A percentile compares a stretch with the other conserved stretches of the same genome.
These are phyloP conservation scores for Cronartium quercuum DNA, from an alignment of 1,284 basidiomycete genomes.

Conservation along the genomic window DNA sequence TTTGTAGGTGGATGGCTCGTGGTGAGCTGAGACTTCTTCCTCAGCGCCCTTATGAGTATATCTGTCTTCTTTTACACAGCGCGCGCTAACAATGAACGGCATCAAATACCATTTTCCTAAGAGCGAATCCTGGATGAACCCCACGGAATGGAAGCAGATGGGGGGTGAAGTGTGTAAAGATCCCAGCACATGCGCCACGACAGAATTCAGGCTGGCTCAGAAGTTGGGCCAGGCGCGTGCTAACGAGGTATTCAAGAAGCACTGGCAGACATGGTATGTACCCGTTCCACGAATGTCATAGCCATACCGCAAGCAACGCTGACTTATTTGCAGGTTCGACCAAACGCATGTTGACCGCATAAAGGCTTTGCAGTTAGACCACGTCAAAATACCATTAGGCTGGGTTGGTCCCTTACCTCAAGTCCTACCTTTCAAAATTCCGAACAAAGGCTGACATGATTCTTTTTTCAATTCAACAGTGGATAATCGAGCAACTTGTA, in stretches of 20 bases:
- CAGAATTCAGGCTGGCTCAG: conserved; percentile 58
- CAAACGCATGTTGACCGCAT: conserved; percentile 59
- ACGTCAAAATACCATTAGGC: conserved; percentile 67
- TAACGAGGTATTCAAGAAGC: conserved; percentile 59
- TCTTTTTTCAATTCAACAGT: conserved; percentile 45
- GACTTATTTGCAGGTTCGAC: conserved; percentile 59
- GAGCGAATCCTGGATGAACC: conserved; percentile 63
- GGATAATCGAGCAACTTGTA: conserved; percentile 68
- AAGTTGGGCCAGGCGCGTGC: conserved; percentile 58
- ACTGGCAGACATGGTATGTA: conserved; percentile 55
- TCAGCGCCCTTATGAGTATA: too few species aligned
- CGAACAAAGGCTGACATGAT: background rate
- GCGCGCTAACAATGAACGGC: too few species aligned
- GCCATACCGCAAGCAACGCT: conserved; percentile 49
- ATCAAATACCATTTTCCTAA: too few species aligned
- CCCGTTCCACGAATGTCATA: conserved; percentile 17
- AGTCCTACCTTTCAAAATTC: background rate
- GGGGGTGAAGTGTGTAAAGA: conserved; percentile 59
- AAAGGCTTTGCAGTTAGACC: conserved; percentile 59
- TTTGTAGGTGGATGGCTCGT: too few species aligned
- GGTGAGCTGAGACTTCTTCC: too few species aligned
- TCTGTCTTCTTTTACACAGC: too few species aligned
- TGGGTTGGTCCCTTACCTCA: conserved; percentile 49
- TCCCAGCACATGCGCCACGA: conserved; percentile 55
- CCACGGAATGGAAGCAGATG: conserved; percentile 62